These are phyloP conservation scores for Pyrrhoderma noxium DNA, from an alignment of 1,284 basidiomycete genomes.

Conservation along the genomic window DNA sequence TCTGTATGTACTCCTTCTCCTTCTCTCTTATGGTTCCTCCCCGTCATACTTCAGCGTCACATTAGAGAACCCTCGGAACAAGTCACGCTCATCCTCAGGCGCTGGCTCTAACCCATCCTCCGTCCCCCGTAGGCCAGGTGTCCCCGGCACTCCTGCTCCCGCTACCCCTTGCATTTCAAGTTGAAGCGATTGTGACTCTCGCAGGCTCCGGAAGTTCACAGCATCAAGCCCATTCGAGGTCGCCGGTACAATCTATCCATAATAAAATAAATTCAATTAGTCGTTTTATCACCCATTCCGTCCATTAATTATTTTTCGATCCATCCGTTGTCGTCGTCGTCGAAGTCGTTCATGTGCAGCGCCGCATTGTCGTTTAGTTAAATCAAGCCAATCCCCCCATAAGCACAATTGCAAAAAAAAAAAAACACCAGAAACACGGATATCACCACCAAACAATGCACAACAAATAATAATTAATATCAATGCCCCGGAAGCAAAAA, in stretches of 20 bases:
- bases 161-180: slow-evolving; percentile 52
- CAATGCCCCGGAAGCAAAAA: too few relatives aligned
- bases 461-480: too few relatives aligned
- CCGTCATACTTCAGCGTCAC: slow-evolving; percentile 84
- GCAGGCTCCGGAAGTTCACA: slow-evolving; percentile 85
- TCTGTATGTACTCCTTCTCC: too few relatives aligned
- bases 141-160: slow-evolving; percentile 30
- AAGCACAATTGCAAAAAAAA: too few relatives aligned
- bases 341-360: too few relatives aligned
- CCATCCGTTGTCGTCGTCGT: too few relatives aligned
- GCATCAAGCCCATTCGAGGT: slow-evolving; percentile 80
- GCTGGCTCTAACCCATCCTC: slow-evolving; percentile 45
- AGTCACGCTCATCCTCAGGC: slow-evolving; percentile 37
- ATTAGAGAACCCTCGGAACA: slow-evolving; percentile 81
- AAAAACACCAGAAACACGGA: too few relatives aligned
- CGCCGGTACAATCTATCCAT: slow-evolving; percentile 72
- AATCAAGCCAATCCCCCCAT: too few relatives aligned
- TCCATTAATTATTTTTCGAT: too few relatives aligned
- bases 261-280: not conserved
- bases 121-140: slow-evolving; percentile 36
- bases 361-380: too few relatives aligned
- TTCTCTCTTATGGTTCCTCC: slow-evolving; percentile 32
- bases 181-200: slow-evolving; percentile 87
- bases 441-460: too few relatives aligned
- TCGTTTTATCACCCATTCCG: too few relatives aligned